Evolutionary conservation across 2,329 filamentous ascomycete genomes (phyloP).

Genomic region (Colletotrichum sp.): DNA sequence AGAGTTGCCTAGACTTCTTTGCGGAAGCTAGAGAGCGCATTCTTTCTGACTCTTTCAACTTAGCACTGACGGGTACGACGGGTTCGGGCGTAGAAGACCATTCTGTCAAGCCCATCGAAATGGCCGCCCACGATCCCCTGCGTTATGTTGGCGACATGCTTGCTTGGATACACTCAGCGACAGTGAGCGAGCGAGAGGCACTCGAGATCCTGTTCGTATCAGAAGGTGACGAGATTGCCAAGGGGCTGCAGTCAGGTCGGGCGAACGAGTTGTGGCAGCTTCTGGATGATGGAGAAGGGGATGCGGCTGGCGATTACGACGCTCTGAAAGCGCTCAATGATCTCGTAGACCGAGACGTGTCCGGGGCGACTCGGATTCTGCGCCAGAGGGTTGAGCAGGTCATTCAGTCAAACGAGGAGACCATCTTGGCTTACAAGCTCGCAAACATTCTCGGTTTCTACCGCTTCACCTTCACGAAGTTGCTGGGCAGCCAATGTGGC

Average conservation of each 20-base stretch:
- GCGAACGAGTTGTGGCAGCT: conserved; percentile 86
- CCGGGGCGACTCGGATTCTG: conserved; percentile 82
- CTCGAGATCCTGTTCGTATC: conserved; percentile 90
- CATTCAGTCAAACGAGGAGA: conserved; percentile 90
- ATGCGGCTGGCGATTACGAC: conserved; percentile 69
- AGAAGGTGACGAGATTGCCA: conserved; percentile 87
- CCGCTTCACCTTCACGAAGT: conserved; percentile 79
- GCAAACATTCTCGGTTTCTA: conserved; percentile 92
- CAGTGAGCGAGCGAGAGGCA: conserved; percentile 92
- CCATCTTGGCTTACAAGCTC: conserved; percentile 86
- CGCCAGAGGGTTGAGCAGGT: conserved; percentile 90
- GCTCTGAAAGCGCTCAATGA: conserved; percentile 82
- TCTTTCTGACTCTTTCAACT: conserved; percentile 87
- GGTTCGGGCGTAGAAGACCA: conserved; percentile 63
- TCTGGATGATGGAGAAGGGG: conserved; percentile 61
- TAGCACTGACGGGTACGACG: conserved; percentile 78
- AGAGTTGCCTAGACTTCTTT: conserved; percentile 92
- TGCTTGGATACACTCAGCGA: conserved; percentile 93
- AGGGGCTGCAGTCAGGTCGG: conserved; percentile 78
- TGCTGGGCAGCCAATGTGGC: conserved; percentile 73
- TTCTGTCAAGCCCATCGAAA: conserved; percentile 86
- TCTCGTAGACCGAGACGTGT: conserved; percentile 84
- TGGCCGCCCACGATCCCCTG: conserved; percentile 88
- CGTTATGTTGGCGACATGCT: conserved; percentile 97
- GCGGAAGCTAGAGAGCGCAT: conserved; percentile 87